Conservation (phyloP, 2,329 filamentous ascomycete genomes). For the Cladophialophora chaetospira region DNA sequence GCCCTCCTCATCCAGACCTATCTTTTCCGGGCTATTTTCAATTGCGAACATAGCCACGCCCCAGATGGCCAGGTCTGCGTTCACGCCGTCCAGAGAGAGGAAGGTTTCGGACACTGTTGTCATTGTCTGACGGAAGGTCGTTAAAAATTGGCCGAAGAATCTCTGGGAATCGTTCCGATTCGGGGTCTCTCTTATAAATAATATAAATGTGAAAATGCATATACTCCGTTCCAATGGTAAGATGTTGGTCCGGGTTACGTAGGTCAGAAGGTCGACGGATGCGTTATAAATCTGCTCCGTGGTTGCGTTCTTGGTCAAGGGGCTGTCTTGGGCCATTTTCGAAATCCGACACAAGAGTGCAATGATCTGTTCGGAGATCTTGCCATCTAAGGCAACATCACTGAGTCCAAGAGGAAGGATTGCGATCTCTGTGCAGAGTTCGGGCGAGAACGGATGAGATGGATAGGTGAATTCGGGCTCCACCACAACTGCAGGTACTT, state of each 20-base stretch:
- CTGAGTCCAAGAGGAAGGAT: slow-evolving; percentile 1
- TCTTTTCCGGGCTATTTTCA: not conserved
- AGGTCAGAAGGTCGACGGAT: slow-evolving; percentile 1
- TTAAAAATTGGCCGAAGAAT: slow-evolving; percentile 3
- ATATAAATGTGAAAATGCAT: not conserved
- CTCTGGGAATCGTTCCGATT: slow-evolving; percentile 3
- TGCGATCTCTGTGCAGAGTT: slow-evolving; percentile 9
- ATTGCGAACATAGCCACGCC: slow-evolving; percentile 4
- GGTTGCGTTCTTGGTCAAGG: not conserved
- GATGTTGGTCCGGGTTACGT: not conserved
- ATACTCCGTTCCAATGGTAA: slow-evolving; percentile 1
- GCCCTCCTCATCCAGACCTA: not conserved
- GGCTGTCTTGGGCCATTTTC: slow-evolving; percentile 2
- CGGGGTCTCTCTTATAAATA: not conserved
- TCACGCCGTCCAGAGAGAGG: not conserved
- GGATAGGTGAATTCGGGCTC: slow-evolving; percentile 6
- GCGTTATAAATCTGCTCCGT: slow-evolving; percentile 2
- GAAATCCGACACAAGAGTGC: slow-evolving; percentile 1
- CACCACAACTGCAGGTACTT: not conserved
- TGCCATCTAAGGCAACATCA: slow-evolving; percentile 3
- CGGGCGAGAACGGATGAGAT: not conserved
- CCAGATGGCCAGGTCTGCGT: slow-evolving; percentile 5
- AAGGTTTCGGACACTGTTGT: not conserved
- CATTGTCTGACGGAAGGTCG: not conserved
- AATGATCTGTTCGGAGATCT: slow-evolving; percentile 5